A percentile compares a stretch with the other conserved stretches of the same genome.
Conservation (phyloP, 768 basidiomycete genomes). For the Paxillus rubicundulus region DNA sequence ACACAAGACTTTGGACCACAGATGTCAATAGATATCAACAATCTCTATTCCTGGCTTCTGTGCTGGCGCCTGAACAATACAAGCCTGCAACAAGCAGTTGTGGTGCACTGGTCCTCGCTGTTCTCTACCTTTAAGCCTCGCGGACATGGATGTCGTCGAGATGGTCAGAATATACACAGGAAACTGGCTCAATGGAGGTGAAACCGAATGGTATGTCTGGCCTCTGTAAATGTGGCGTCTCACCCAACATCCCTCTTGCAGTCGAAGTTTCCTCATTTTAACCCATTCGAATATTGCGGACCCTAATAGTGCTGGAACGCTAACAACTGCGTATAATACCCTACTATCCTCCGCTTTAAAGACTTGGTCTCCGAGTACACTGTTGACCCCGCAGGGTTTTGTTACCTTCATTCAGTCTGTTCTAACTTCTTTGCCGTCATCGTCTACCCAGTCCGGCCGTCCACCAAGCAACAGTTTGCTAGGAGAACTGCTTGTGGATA, state of each 20-base stretch:
- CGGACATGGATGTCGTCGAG: conserved; percentile 59
- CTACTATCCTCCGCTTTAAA: conserved; percentile 57
- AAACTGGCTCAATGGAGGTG: conserved; percentile 59
- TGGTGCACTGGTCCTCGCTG: conserved; percentile 15
- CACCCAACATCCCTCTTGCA: conserved; percentile 29
- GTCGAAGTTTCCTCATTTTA: conserved; percentile 58
- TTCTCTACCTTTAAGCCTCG: conserved; percentile 7
- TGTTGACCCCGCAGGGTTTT: conserved; percentile 49
- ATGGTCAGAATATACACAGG: conserved; percentile 48
- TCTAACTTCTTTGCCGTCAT: conserved; percentile 62
- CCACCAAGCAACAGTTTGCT: conserved; percentile 46
- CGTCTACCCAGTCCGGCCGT: conserved; percentile 39
- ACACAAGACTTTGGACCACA: conserved; percentile 24
- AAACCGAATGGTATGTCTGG: conserved; percentile 55
- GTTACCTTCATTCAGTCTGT: conserved; percentile 65
- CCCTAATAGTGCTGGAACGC: conserved; percentile 48
- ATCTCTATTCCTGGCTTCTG: conserved; percentile 22
- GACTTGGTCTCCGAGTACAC: conserved; percentile 50
- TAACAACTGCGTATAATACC: conserved; percentile 69
- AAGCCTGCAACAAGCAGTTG: conserved; percentile 12
- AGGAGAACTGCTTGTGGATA: conserved; percentile 72
- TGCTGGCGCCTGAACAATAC: conserved; percentile 11
- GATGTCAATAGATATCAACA: conserved; percentile 28
- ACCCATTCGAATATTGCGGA: conserved; percentile 61
- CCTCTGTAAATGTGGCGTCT: conserved; percentile 15